Percentiles rank a stretch among this genome's conserved stretches.
Evolutionary conservation across 257 asterid species (phyloP).

Genomic region (Solanum peruvianum): DNA sequence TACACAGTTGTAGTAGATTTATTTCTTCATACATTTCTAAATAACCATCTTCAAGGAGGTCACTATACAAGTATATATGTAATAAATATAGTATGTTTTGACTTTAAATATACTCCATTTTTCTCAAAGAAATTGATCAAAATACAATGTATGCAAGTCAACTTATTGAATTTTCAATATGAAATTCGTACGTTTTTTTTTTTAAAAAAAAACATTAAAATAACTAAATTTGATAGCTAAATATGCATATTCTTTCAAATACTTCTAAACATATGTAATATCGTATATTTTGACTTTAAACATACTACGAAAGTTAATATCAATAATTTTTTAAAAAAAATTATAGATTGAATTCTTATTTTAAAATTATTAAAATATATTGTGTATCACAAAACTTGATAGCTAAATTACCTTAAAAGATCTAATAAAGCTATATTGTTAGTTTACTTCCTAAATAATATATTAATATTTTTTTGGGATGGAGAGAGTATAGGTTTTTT

Average conservation of each 20-base stretch:
- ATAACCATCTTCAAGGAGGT: not conserved
- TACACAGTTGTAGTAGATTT: not conserved
- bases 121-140: not conserved
- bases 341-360: not conserved
- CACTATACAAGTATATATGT: not conserved
- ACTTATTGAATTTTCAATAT: not conserved
- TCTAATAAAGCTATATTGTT: not conserved
- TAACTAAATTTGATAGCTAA: too few species aligned
- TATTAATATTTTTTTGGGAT: not conserved
- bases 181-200: not conserved
- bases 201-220: too few species aligned
- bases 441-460: not conserved
- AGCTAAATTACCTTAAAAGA: not conserved
- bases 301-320: not conserved
- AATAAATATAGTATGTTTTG: not conserved
- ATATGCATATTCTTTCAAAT: not conserved
- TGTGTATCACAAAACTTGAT: not conserved
- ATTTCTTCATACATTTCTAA: not conserved
- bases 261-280: not conserved
- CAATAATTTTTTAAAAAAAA: not conserved
- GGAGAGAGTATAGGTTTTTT: not conserved
- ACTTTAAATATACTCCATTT: not conserved
- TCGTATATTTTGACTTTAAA: not conserved
- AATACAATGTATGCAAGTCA: not conserved
- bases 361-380: not conserved